Percentiles rank a stretch among this genome's conserved stretches.
Conservation (phyloP, 257 asterid genomes). For the Nicotiana tabacum region DNA sequence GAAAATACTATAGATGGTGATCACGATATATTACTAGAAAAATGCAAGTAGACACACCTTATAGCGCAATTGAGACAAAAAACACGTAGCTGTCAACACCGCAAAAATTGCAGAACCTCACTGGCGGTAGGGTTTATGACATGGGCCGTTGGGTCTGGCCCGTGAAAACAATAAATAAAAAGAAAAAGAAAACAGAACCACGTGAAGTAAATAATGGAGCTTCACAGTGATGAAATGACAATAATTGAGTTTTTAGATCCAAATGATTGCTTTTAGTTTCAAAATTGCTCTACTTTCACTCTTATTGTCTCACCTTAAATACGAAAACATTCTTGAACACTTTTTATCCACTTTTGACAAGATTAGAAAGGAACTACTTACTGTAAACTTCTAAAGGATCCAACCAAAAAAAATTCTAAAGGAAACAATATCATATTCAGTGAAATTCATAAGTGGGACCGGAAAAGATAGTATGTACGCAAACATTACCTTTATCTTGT, state of each 20-base stretch:
- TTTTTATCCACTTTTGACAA: background rate
- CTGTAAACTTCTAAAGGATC: background rate
- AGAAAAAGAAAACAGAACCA: background rate
- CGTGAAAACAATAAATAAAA: background rate
- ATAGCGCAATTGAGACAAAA: constrained; percentile 3
- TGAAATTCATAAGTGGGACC: too few relatives aligned
- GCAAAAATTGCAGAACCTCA: background rate
- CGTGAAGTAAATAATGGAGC: background rate
- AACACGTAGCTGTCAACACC: constrained; percentile 6
- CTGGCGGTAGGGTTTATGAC: constrained; percentile 8
- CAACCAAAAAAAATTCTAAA: too few relatives aligned
- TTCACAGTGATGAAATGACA: background rate
- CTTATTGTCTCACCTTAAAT: background rate
- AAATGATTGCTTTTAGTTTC: background rate
- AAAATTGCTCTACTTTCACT: background rate
- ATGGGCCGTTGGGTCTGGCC: background rate
- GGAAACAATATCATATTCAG: too few relatives aligned
- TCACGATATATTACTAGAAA: background rate
- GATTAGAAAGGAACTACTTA: background rate
- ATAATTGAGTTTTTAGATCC: constrained; percentile 1
- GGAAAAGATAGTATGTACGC: too few relatives aligned
- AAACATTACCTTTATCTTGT: fast-evolving
- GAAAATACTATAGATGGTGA: constrained; percentile 3
- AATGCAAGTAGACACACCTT: background rate
- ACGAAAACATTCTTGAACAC: background rate